Conservation (phyloP, 2,329 filamentous ascomycete species). For the Alternaria viburni region DNA sequence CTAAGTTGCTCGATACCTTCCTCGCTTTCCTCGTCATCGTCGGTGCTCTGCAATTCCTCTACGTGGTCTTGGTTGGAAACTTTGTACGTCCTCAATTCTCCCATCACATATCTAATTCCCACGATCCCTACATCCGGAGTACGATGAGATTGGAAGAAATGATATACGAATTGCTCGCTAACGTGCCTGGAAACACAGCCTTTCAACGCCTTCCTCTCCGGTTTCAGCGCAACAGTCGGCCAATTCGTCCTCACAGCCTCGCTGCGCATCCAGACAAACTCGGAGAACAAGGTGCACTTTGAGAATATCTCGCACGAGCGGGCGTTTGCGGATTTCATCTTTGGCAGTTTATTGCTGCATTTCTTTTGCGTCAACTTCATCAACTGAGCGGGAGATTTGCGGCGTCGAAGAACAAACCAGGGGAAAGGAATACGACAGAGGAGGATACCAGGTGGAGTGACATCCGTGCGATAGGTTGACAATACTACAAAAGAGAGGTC, state of each 20-base stretch:
- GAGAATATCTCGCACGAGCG: constrained; percentile 78
- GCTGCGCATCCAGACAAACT: constrained; percentile 90
- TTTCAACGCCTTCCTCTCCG: constrained; percentile 97
- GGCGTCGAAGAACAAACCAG: neutral
- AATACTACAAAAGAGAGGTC: neutral
- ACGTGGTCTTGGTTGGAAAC: constrained; percentile 90
- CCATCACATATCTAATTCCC: neutral
- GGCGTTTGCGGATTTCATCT: constrained; percentile 94
- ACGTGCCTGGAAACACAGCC: constrained; percentile 65
- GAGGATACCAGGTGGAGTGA: neutral
- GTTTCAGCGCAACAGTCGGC: constrained; percentile 91
- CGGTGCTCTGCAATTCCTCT: constrained; percentile 89
- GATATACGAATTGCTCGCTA: neutral
- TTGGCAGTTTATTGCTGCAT: constrained; percentile 93
- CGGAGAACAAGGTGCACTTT: constrained; percentile 80
- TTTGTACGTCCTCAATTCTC: constrained; percentile 69
- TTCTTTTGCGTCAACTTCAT: constrained; percentile 99
- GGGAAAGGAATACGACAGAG: neutral
- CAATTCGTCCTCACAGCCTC: constrained; percentile 95
- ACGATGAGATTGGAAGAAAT: neutral
- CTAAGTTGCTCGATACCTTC: constrained; percentile 90
- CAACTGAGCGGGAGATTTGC: constrained; percentile 67
- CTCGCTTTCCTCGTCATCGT: constrained; percentile 85
- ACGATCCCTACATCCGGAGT: neutral
- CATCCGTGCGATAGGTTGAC: neutral